A percentile compares a stretch with the other conserved stretches of the same genome.
phyloP scores from a whole-genome alignment of 2,329 filamentous ascomycete species.

The Penicillium concentricum region DNA sequence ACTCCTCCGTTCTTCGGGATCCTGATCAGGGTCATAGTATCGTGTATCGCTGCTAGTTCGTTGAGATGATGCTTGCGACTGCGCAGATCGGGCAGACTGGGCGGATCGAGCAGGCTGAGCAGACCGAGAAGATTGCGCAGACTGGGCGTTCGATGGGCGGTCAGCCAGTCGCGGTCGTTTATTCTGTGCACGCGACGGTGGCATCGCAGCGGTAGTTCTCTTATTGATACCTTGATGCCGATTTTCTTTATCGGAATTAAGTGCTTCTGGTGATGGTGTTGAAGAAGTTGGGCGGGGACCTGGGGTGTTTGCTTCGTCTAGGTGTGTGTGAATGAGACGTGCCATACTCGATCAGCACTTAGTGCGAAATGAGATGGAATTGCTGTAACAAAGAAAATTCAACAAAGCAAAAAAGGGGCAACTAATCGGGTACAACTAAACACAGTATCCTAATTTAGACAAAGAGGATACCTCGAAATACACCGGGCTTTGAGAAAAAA shows the following conservation, averaged over 20 bases:
- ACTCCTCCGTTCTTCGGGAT: conserved; percentile 67
- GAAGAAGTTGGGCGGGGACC: conserved; percentile 28
- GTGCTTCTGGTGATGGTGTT: conserved; percentile 33
- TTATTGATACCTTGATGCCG: conserved; percentile 41
- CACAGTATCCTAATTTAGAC: not conserved
- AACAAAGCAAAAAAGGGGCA: not conserved
- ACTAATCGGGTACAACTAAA: not conserved
- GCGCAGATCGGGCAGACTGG: not conserved
- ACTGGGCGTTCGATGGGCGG: conserved; percentile 29
- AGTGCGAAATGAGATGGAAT: conserved; percentile 13
- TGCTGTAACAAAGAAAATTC: not conserved
- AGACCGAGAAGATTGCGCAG: conserved; percentile 3
- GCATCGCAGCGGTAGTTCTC: conserved; percentile 22
- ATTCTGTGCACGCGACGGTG: conserved; percentile 21
- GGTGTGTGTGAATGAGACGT: conserved; percentile 16
- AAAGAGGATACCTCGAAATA: not conserved
- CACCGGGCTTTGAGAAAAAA: not conserved
- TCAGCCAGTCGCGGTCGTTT: conserved; percentile 50
- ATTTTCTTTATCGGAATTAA: conserved; percentile 54
- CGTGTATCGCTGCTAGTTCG: conserved; percentile 41
- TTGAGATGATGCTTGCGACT: conserved; percentile 27
- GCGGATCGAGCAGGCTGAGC: not conserved
- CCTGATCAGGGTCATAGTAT: conserved; percentile 80
- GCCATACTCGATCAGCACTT: conserved; percentile 31
- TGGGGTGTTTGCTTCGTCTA: conserved; percentile 12